Percentiles rank a stretch among this genome's conserved stretches.
Conservation (phyloP, 192 early-diverging fungal genomes). For the Rhizophagus prolifer region DNA sequence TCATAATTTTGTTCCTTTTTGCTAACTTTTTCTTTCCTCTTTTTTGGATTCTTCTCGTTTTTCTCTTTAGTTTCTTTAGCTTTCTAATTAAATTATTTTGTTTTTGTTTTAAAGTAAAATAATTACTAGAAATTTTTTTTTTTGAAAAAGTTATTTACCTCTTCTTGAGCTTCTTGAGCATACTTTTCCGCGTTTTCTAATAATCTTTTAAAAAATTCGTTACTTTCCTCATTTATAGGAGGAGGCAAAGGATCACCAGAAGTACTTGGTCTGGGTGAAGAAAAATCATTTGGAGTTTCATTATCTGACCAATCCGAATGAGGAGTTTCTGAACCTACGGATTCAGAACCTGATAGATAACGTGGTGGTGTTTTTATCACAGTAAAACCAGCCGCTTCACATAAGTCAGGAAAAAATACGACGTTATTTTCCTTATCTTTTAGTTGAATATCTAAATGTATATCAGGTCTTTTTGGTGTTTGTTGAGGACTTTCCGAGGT, state of each 20-base stretch:
- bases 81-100: neutral
- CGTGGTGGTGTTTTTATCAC: conserved; percentile 13
- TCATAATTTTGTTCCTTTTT: conserved; percentile 47
- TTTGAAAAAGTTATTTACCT: neutral
- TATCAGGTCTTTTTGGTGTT: conserved; percentile 4
- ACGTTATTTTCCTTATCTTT: neutral
- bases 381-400: neutral
- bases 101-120: neutral
- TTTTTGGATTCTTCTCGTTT: neutral
- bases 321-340: conserved; percentile 3
- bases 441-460: neutral
- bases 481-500: neutral
- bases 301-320: conserved; percentile 7
- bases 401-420: conserved; percentile 5
- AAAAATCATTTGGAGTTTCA: conserved; percentile 3
- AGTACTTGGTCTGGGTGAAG: neutral
- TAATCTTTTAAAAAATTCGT: conserved; percentile 8
- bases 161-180: neutral
- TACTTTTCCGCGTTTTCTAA: conserved; percentile 13
- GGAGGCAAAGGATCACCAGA: neutral
- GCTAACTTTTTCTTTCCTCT: neutral
- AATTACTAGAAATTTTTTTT: no score
- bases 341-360: conserved; percentile 3
- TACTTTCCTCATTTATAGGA: neutral
- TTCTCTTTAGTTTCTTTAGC: neutral